Base-by-base conservation (phyloP, 352 stramenopile species). In the Pythium dissimile region DNA sequence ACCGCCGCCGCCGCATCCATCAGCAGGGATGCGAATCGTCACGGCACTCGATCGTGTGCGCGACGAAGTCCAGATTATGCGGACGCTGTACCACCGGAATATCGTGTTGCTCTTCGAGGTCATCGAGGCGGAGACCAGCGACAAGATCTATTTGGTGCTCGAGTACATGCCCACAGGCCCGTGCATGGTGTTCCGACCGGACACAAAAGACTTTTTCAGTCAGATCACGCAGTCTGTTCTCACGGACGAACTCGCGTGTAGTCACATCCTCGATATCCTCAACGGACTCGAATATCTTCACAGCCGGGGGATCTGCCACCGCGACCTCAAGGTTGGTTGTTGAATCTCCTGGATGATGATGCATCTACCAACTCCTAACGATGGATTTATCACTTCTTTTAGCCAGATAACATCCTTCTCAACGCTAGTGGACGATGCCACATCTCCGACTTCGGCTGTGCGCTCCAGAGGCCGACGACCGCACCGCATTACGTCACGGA, bases 71-170 rank as follows among this genome's bases (percentile, higher is more conserved):
- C 55, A 75, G 20, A 91, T 96, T 65, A 95, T 97, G 85, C 73
- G 84, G 6, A 71, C 74, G 24, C 72, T 97, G 23, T 96, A 94
- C 43, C 89, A 97, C 68, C 86, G 88, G 43, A 97, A 96, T 54
- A 73, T 97, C 42, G 88, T 95, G 50, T 63, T 96, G 54, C 73
- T 97, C 20, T 96, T 96, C 50, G 89, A 97, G 66, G 89, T 96
- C 49, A 89, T 97, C 23, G 85, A 96, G 55, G 75, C 76, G 41
- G 76, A 88, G 4, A 48, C 64, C 6, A 78, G 66, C 52, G 83
- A 95, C 73, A 91, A 92, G 43, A 73, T 93, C 56, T 94, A 90
- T 62, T 59, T 96, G 55, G 79, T 96, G 43, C 66, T 94, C 45
- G 87, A 97, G 75, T 77, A 92, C 75, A 95, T 97, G 84, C 56